Evolutionary conservation across 148 eudicot genomes (phyloP), one percentile per base, ranked within the genome.

Genomic region (Nyssa sinensis): DNA sequence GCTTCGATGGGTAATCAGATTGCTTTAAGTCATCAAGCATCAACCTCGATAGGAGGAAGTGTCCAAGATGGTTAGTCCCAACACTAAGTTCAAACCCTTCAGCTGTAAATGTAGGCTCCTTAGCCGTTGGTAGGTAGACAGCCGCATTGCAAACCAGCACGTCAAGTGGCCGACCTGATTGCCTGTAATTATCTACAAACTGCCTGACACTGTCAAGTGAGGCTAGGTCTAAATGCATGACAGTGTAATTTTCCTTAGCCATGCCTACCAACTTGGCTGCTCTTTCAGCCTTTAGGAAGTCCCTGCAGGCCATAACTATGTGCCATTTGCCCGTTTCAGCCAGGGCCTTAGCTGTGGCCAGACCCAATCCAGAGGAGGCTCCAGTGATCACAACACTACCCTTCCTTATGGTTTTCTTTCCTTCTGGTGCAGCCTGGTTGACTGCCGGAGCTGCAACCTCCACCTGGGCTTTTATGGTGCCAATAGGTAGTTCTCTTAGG

Each of bases 51-150:
- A 94, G 86, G 51, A 94, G 79, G 78, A 91, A 94, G 67, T 94
- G 97, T 0, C 98, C 98, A 2, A 94, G 87, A 83, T 94, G 98
- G 57, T 91, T 94, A 9, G 91, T 94, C 19, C 89, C 98, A 19
- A 94, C 94, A 73, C 98, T 94, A 34, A 91, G 81, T 82, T 94
- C 98, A 80, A 94, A 91, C 4, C 98, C 98, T 28, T 93, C 98
- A 73, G 97, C 97, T 1, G 89, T 84, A 33, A 79, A 93, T 7
- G 89, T 81, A 0, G 98, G 88, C 80, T 87, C 88, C 75, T 78
- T 84, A 0, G 98, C 98, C 51, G 97, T 93, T 0, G 97, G 98
- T 2, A 64, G 71, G 71, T 93, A 93, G 6, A 93, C 87, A 8
- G 98, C 98, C 12, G 98, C 98, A 75, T 93, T 93, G 78, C 98